Conservation (phyloP, 331 rosid species). For the Cydonia oblonga region DNA sequence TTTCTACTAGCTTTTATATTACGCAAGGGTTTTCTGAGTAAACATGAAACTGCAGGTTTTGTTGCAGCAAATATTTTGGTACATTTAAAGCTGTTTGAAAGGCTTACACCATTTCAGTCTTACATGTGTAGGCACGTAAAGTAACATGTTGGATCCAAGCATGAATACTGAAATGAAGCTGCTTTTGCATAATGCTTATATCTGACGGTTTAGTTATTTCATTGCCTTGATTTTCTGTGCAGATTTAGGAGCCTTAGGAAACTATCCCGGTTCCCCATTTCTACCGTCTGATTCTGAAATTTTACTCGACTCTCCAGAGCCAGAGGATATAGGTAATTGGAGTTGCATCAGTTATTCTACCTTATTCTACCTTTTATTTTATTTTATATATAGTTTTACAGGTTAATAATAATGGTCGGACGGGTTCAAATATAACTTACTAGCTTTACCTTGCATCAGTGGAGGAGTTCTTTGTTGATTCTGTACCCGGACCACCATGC, state of each 20-base stretch:
- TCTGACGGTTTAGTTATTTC: neutral
- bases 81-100: too few species aligned
- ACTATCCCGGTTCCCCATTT: slow-evolving; percentile 93
- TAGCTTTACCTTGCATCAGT: slow-evolving; percentile 38
- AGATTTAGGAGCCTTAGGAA: slow-evolving; percentile 94
- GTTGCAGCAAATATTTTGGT: too few species aligned
- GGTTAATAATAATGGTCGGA: neutral
- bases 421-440: neutral
- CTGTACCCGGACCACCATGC: slow-evolving; percentile 66
- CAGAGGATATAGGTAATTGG: slow-evolving; percentile 80
- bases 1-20: neutral
- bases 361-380: neutral
- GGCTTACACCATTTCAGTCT: too few species aligned
- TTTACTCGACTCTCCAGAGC: slow-evolving; percentile 87
- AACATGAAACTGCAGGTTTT: too few species aligned
- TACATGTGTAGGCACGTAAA: neutral
- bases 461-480: slow-evolving; percentile 95
- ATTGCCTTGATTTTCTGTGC: slow-evolving; percentile 26
- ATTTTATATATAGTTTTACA: neutral
- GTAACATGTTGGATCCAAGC: neutral
- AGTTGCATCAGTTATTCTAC: neutral
- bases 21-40: neutral
- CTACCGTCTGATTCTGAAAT: slow-evolving; percentile 91
- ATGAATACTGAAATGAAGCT: neutral
- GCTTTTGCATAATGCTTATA: neutral